These are phyloP conservation scores for Naegleria gruberi DNA, from an alignment of 208 protist genomes.

Conservation along the genomic window DNA sequence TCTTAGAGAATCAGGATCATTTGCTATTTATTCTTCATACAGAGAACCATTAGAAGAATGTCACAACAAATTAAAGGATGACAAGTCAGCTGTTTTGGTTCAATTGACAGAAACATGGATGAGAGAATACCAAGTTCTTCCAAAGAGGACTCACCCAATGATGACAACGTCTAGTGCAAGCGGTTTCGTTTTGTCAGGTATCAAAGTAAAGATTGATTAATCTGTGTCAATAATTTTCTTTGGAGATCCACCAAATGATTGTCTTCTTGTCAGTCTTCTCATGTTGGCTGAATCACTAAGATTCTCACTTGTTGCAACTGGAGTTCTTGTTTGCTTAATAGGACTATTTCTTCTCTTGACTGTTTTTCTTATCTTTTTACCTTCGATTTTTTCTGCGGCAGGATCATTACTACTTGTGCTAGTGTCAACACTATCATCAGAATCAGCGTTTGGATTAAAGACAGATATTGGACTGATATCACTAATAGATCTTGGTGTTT, in stretches of 20 bases:
- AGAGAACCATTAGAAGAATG: background rate
- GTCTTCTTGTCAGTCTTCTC: background rate
- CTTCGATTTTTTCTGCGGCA: background rate
- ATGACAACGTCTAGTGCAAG: conserved; percentile 78
- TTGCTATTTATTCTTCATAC: conserved; percentile 17
- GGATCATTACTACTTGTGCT: background rate
- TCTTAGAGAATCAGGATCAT: background rate
- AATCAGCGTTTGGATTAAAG: background rate
- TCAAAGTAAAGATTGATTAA: conserved; percentile 37
- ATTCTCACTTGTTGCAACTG: background rate
- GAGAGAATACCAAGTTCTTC: conserved; percentile 79
- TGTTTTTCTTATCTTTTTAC: background rate
- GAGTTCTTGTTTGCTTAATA: background rate
- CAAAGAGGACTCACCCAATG: conserved; percentile 77
- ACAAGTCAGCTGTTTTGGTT: background rate
- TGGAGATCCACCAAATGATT: background rate
- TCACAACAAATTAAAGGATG: background rate
- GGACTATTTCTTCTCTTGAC: background rate
- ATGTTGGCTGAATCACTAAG: background rate
- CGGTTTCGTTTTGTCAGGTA: conserved; percentile 76
- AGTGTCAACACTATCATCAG: background rate
- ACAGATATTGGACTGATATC: background rate
- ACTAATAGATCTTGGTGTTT: background rate
- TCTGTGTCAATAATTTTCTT: background rate
- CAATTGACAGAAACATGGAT: conserved; percentile 76